Percentiles rank a stretch among this genome's conserved stretches.
phyloP scores from a whole-genome alignment of 306 rosid genomes.

The Cicer arietinum region DNA sequence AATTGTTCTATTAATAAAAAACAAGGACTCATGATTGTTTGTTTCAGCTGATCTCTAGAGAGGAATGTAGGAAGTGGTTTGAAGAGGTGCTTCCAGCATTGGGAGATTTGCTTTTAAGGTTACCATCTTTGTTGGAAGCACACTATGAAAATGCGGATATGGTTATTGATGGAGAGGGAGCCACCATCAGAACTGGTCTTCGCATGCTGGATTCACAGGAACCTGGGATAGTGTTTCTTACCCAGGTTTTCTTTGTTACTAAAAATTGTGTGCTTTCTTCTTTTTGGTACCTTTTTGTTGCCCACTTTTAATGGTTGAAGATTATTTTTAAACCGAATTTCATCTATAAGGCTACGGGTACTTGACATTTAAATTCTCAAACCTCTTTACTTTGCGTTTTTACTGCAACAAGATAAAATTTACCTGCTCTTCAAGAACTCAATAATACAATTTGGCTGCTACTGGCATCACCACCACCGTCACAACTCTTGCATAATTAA shows the following conservation, averaged over 20 bases:
- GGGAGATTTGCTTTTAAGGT: constrained; percentile 72
- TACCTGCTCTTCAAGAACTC: background rate
- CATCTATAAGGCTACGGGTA: background rate
- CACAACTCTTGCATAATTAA: background rate
- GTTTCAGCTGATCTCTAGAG: constrained; percentile 70
- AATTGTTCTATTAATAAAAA: constrained; percentile 15
- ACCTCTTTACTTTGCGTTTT: constrained; percentile 12
- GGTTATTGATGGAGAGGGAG: constrained; percentile 44
- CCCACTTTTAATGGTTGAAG: constrained; percentile 12
- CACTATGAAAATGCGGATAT: constrained; percentile 67
- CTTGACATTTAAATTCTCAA: constrained; percentile 10
- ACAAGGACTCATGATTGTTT: background rate
- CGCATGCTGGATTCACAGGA: constrained; percentile 74
- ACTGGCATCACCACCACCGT: background rate
- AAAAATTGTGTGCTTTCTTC: background rate
- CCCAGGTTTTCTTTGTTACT: constrained; percentile 63
- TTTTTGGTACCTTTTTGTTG: background rate
- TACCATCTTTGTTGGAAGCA: constrained; percentile 75
- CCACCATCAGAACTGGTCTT: constrained; percentile 55
- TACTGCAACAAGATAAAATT: background rate
- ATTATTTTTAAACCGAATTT: constrained; percentile 3
- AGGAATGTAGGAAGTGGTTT: constrained; percentile 73
- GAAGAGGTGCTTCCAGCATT: constrained; percentile 70
- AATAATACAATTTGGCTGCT: constrained; percentile 3
- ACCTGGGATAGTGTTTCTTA: constrained; percentile 72